Base-by-base conservation (phyloP, 2,329 filamentous ascomycete species). In the Venturia nashicola region DNA sequence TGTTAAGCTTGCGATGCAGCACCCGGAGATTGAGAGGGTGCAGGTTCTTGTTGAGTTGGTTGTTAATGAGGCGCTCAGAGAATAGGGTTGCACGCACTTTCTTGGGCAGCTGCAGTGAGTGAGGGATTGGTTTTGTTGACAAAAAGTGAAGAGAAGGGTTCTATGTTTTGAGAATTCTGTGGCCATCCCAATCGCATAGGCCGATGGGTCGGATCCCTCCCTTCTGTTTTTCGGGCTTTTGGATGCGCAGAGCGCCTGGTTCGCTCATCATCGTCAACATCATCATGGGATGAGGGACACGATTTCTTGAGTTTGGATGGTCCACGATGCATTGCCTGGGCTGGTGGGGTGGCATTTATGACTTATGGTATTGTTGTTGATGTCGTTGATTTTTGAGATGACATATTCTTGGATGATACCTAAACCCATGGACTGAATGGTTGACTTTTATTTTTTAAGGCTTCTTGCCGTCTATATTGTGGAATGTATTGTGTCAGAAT, bases 1-100 rank as follows among this genome's bases (percentile, higher is more conserved):
- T 0, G 87, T 97, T 70, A 99, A 99, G 83, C 85, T 99, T 69
- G 88, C 87, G 70, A 92, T 99, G 90, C 90, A 91, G 71, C 94
- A 99, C 77, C 94, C 94, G 0, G 90, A 96, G 76, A 81, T 89
- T 67, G 84, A 90, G 65, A 86, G 89, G 62, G 87, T 86, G 71
- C 92, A 97, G 78, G 86, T 99, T 68, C 86, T 99, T 67, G 80
- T 97, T 67, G 94, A 99, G 78, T 82, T 99, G 82, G 78, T 96
- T 68, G 82, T 97, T 69, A 97, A 97, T 74, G 90, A 96, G 71
- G 92, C 90, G 6, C 88, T 93, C 67, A 82, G 80, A 70, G 82
- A 84, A 67, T 76, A 65, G 48, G 59, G 1, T 3, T 39, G 34
- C 14, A 27, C 32, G 14, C 14, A 8, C 32, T 11, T 27, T 36